Evolutionary conservation across 441 rosid species (phyloP), one percentile per base, ranked within the genome.

Genomic region (Adansonia rubrostipa): DNA sequence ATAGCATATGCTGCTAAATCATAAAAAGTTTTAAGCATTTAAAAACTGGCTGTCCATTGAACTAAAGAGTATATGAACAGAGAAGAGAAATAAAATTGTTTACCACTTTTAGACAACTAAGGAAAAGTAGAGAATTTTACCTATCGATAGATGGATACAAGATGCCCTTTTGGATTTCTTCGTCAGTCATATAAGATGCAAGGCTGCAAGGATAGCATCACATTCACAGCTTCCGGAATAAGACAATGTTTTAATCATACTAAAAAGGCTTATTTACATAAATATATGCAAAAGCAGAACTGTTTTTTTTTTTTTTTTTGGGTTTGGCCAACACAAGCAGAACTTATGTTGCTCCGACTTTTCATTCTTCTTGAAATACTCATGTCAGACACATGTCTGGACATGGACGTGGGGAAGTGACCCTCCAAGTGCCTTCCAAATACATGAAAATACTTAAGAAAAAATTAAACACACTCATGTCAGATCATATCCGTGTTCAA

Each of bases 151-250:
- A 96, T 77, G 98, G 99, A 84, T 91, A 96, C 81, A 96, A 82
- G 75, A 94, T 81, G 79, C 99, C 99, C 7, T 82, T 84, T 75
- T 87, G 87, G 15, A 92, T 86, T 83, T 96, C 99, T 74, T 91
- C 96, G 9, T 96, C 95, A 0, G 91, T 92, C 89, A 94, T 96
- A 90, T 94, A 96, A 22, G 98, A 91, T 61, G 98, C 99, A 56
- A 96, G 98, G 90, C 99, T 96, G 97, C 70, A 79, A 63, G 80
- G 75, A 63, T 45, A 76, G 62, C 73, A 69, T 24, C 68, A 19
- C 6, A 64, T 82, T 63, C 75, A 80, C 50, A 44, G 65, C 51
- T 53, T 50, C 63, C n/a, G 75, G 44, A 61, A 62, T 62, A 62
- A 62, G 40, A 22, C 50, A 8, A 10, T 19, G 9, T 57, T 57